Evolutionary conservation across 257 asterid species (phyloP).

Genomic region (Thymus mandschuricus): DNA sequence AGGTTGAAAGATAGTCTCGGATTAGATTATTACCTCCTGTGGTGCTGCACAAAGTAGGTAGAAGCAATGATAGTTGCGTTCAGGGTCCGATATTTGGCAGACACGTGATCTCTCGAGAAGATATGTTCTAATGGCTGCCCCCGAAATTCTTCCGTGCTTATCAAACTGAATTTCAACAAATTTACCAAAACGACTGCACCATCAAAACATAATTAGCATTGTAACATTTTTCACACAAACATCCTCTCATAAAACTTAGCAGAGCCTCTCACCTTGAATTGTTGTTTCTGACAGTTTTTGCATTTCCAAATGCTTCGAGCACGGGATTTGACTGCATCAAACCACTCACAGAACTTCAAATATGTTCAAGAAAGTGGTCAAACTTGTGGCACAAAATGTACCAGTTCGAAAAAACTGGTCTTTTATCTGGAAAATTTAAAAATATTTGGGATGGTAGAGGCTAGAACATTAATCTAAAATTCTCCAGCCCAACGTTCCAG

Average conservation of each 20-base stretch:
- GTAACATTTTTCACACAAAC: not conserved
- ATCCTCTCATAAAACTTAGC: constrained; percentile 2
- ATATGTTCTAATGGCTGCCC: constrained; percentile 97
- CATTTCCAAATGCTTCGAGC: constrained; percentile 99
- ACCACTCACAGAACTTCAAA: constrained; percentile 31
- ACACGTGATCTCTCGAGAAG: constrained; percentile 99
- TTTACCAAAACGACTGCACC: constrained; percentile 95
- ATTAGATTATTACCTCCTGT: constrained; percentile 63
- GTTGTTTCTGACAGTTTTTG: constrained; percentile 97
- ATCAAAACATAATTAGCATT: constrained; percentile 28
- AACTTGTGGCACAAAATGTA: no score
- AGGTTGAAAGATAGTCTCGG: constrained; percentile 23
- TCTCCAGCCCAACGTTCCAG: not conserved
- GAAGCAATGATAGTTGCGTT: constrained; percentile 95
- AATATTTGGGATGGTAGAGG: constrained; percentile 4
- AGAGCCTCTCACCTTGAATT: constrained; percentile 76
- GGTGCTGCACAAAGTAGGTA: constrained; percentile 99
- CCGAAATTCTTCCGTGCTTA: constrained; percentile 91
- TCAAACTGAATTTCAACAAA: constrained; percentile 97
- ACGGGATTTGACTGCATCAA: constrained; percentile 95
- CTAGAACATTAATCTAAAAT: constrained; percentile 18
- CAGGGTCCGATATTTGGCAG: constrained; percentile 97
- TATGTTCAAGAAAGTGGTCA: constrained; percentile 17
- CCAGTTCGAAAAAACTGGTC: constrained; percentile 11
- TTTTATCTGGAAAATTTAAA: not conserved